Evolutionary conservation across 2,329 filamentous ascomycete genomes (phyloP).

Genomic region (Aspergillus novoparasiticus): DNA sequence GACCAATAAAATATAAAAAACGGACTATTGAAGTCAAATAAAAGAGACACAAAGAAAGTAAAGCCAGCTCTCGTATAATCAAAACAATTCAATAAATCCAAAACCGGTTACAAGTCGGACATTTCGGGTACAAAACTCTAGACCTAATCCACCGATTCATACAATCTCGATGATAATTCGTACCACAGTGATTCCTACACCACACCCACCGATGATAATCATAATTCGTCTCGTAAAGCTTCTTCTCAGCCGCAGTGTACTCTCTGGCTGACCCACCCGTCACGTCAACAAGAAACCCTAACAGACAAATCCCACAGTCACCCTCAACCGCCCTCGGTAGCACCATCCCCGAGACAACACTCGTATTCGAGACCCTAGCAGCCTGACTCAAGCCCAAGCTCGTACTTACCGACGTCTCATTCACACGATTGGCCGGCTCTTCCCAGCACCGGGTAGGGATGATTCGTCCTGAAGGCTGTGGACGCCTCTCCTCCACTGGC

Average conservation of each 20-base stretch:
- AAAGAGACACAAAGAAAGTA: not conserved
- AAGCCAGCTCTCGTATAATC: not conserved
- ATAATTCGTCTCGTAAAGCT: not conserved
- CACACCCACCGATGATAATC: slow-evolving; percentile 10
- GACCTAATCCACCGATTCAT: slow-evolving; percentile 13
- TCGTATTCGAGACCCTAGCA: not conserved
- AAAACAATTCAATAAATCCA: slow-evolving; percentile 11
- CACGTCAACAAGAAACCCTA: not conserved
- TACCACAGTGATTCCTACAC: slow-evolving; percentile 21
- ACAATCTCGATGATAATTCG: slow-evolving; percentile 20
- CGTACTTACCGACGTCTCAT: not conserved
- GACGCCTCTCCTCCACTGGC: not conserved
- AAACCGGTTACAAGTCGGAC: slow-evolving; percentile 17
- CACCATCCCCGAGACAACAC: not conserved
- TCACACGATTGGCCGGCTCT: not conserved
- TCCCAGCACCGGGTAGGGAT: not conserved
- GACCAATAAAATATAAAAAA: not conserved
- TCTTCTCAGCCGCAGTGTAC: not conserved
- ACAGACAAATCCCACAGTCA: slow-evolving; percentile 13
- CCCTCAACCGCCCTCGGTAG: slow-evolving; percentile 11
- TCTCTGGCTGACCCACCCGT: not conserved
- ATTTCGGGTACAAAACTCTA: slow-evolving; percentile 7
- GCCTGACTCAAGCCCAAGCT: not conserved
- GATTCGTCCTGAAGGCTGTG: not conserved
- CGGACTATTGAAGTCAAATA: not conserved